Evolutionary conservation across 1,139 yeast species (phyloP).

Genomic region (Yamadazyma jaroonii): DNA sequence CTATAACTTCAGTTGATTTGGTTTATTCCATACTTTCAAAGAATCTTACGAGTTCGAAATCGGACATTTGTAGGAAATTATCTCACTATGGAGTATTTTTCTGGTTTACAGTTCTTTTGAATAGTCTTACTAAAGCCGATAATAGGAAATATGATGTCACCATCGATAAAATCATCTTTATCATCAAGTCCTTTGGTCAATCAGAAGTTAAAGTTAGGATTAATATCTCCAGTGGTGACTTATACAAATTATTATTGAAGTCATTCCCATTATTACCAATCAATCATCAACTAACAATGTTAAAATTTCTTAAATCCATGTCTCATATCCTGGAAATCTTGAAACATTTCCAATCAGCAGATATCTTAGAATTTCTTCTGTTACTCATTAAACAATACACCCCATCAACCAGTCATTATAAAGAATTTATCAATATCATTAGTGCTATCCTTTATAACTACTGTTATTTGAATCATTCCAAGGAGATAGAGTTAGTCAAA

Average conservation of each 20-base stretch:
- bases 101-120: constrained; percentile 47
- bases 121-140: constrained; percentile 23
- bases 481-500: constrained; percentile 53
- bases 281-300: constrained; percentile 33
- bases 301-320: constrained; percentile 44
- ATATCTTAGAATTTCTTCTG: constrained; percentile 41
- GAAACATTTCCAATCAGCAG: constrained; percentile 36
- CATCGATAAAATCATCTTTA: constrained; percentile 35
- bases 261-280: constrained; percentile 30
- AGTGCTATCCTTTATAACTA: constrained; percentile 51
- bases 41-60: constrained; percentile 46
- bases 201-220: constrained; percentile 43
- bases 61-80: constrained; percentile 55
- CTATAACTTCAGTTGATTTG: constrained; percentile 46
- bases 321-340: constrained; percentile 37
- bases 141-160: constrained; percentile 4
- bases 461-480: constrained; percentile 53
- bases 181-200: constrained; percentile 40
- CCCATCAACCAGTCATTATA: constrained; percentile 29
- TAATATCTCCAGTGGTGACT: constrained; percentile 39
- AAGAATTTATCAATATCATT: constrained; percentile 41
- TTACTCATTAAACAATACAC: constrained; percentile 26
- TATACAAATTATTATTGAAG: constrained; percentile 44
- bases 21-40: constrained; percentile 41
- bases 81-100: constrained; percentile 49